Percentiles rank a stretch among this genome's conserved stretches.
Conservation (phyloP, 2,329 filamentous ascomycete species). For the Monosporascus ibericus region DNA sequence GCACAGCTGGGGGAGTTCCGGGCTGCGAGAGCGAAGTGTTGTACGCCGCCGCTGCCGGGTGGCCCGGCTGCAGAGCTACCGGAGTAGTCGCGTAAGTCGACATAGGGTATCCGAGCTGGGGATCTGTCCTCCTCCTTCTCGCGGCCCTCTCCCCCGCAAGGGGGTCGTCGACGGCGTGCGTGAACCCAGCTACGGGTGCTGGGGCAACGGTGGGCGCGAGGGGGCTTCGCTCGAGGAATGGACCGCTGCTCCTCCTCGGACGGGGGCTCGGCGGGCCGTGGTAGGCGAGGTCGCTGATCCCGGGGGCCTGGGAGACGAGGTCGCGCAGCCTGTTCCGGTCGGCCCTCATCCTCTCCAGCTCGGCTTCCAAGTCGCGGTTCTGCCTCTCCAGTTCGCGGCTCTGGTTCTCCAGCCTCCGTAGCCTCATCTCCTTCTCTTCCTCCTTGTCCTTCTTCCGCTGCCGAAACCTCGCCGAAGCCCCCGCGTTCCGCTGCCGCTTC, state of each 20-base stretch:
- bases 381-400: constrained; percentile 57
- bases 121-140: constrained; percentile 42
- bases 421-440: constrained; percentile 61
- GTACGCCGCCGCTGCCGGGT: constrained; percentile 30
- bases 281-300: constrained; percentile 46
- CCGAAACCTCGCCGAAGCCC: constrained; percentile 76
- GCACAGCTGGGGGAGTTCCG: constrained; percentile 21
- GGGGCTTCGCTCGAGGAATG: constrained; percentile 33
- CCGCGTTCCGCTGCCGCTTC: constrained; percentile 78
- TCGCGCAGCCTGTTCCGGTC: constrained; percentile 68
- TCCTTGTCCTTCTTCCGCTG: constrained; percentile 79
- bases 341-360: constrained; percentile 66
- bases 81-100: constrained; percentile 33
- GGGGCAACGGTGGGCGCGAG: constrained; percentile 19
- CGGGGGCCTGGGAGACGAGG: constrained; percentile 55
- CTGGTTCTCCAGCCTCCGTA: constrained; percentile 63
- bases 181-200: constrained; percentile 15
- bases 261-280: constrained; percentile 47
- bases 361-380: constrained; percentile 48
- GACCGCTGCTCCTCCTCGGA: constrained; percentile 28
- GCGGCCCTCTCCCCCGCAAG: constrained; percentile 39
- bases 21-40: constrained; percentile 24
- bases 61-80: constrained; percentile 36
- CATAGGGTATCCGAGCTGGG: constrained; percentile 36
- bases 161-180: constrained; percentile 30